Percentiles rank a stretch among this genome's conserved stretches.
Evolutionary conservation across 106 monocot species (phyloP).

Genomic region (Dendrobium huoshanense): DNA sequence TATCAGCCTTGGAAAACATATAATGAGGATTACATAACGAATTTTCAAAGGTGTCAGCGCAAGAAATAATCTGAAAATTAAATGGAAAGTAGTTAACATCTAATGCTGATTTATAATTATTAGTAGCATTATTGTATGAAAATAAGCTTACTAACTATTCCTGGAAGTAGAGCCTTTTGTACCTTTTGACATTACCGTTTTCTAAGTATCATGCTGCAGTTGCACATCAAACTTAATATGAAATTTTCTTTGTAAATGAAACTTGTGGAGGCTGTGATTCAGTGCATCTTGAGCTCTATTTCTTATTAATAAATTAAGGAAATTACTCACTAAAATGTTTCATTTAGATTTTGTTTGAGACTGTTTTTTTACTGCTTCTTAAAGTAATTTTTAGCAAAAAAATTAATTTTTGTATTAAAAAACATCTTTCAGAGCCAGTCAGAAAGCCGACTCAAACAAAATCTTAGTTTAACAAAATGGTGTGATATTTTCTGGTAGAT

Average conservation of each 20-base stretch:
- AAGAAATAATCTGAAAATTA: too few relatives aligned
- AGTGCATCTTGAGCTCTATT: background rate
- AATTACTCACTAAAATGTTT: background rate
- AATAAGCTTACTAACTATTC: background rate
- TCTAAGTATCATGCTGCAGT: background rate
- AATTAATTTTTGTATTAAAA: too few relatives aligned
- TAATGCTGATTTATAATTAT: too few relatives aligned
- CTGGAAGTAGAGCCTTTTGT: background rate
- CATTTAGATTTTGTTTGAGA: background rate
- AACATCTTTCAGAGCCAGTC: too few relatives aligned
- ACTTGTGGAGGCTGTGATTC: background rate
- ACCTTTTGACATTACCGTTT: background rate
- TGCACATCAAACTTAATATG: background rate
- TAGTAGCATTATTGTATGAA: too few relatives aligned
- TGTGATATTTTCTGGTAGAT: background rate
- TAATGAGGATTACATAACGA: too few relatives aligned
- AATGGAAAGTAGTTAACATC: too few relatives aligned
- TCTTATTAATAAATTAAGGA: background rate
- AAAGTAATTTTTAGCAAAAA: too few relatives aligned
- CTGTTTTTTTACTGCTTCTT: too few relatives aligned
- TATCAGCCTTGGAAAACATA: background rate
- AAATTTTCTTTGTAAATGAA: background rate
- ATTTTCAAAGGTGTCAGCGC: too few relatives aligned
- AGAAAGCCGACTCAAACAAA: too few relatives aligned
- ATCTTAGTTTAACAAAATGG: background rate